These are phyloP conservation scores for Pleurotus giganteus DNA, from an alignment of 768 basidiomycete genomes.

Conservation along the genomic window DNA sequence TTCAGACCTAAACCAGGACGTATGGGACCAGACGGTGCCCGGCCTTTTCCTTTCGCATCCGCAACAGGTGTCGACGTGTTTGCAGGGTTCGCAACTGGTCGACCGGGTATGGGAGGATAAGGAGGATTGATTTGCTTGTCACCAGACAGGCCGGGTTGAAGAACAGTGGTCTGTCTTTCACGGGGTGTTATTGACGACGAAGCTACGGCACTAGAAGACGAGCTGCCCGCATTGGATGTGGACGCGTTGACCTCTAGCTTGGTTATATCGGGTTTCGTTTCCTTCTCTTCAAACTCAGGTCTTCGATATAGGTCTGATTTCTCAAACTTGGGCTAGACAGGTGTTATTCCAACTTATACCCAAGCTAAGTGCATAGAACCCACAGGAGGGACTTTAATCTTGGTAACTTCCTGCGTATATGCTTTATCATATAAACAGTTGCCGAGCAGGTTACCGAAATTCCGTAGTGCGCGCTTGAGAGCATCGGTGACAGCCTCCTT, in stretches of 20 bases:
- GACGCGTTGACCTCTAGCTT: constrained; percentile 11
- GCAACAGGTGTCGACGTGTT: constrained; percentile 5
- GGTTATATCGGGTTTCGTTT: constrained; percentile 32
- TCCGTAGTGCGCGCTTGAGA: constrained; percentile 85
- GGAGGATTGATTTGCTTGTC: constrained; percentile 6
- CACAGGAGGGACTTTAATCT: constrained; percentile 84
- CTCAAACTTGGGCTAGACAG: constrained; percentile 64
- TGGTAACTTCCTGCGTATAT: constrained; percentile 80
- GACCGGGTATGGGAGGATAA: not conserved
- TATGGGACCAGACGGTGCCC: not conserved
- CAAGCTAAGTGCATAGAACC: constrained; percentile 26
- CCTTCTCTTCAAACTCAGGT: constrained; percentile 65
- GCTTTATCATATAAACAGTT: constrained; percentile 97
- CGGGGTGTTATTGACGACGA: not conserved
- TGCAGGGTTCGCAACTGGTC: constrained; percentile 7
- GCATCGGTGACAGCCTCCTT: constrained; percentile 98
- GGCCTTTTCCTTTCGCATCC: constrained; percentile 3
- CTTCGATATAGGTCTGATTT: constrained; percentile 64
- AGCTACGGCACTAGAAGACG: constrained; percentile 16
- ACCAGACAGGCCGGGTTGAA: too few species aligned
- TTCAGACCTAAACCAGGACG: not conserved
- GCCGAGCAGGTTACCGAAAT: constrained; percentile 92
- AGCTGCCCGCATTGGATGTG: constrained; percentile 5
- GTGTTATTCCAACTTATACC: not conserved
- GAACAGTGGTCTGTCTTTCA: not conserved